These are phyloP conservation scores for Boletus sensibilis DNA, from an alignment of 768 basidiomycete species.

Conservation along the genomic window DNA sequence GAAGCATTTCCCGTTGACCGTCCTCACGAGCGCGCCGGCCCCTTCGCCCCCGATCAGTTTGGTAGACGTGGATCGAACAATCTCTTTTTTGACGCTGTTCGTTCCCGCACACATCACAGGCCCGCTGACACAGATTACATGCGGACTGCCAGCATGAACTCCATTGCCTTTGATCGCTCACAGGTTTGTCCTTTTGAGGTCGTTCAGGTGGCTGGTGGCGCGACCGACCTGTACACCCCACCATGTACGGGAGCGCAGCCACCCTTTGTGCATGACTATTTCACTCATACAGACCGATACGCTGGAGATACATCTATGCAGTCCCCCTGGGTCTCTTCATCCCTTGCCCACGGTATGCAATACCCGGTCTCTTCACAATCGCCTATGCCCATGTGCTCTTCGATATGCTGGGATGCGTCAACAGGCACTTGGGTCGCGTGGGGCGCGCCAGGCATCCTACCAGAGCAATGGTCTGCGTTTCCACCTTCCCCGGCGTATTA, in stretches of 20 bases:
- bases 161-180: constrained; percentile 21
- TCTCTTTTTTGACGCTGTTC: constrained; percentile 40
- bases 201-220: constrained; percentile 22
- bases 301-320: constrained; percentile 22
- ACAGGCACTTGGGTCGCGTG: constrained; percentile 32
- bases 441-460: constrained; percentile 23
- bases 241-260: constrained; percentile 25
- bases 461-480: constrained; percentile 33
- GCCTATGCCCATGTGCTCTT: constrained; percentile 28
- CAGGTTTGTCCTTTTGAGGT: constrained; percentile 23
- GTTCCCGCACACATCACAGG: constrained; percentile 26
- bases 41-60: constrained; percentile 21
- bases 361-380: constrained; percentile 31
- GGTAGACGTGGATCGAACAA: constrained; percentile 38
- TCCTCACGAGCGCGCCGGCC: constrained; percentile 12
- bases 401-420: constrained; percentile 31
- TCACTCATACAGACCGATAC: constrained; percentile 26
- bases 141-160: constrained; percentile 22
- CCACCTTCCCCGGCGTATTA: constrained; percentile 29
- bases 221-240: constrained; percentile 25
- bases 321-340: constrained; percentile 28
- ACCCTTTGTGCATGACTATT: constrained; percentile 25
- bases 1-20: constrained; percentile 14
- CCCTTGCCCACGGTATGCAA: constrained; percentile 28
- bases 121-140: constrained; percentile 21